Base-by-base conservation (phyloP, 2,329 filamentous ascomycete genomes). In the Diatrype stigma region DNA sequence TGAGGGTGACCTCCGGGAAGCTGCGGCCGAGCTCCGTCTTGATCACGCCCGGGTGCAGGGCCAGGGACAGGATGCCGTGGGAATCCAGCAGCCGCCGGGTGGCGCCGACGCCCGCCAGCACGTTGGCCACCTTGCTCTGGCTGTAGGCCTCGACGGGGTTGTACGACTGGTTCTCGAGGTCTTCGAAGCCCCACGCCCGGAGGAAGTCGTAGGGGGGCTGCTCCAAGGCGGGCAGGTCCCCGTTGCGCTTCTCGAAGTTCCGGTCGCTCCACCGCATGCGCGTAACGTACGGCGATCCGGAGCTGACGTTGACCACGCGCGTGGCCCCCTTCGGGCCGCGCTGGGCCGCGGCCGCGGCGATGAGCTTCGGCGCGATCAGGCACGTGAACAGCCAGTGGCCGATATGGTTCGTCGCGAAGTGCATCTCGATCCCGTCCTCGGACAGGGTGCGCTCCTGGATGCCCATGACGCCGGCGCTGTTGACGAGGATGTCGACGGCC, bases 361-460 rank as follows among this genome's bases (percentile, higher is more conserved):
- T 59, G 3, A 78, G 52, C 56, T 74, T 75, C 0, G 63, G 63
- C 63, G 75, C 70, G 44, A 78, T 60, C 19, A 75, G 60, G 54
- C 74, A 74, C 14, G 72, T 71, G 34, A 79, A 64, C 2, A 78
- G 64, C 46, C 73, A 79, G 56, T 76, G 76, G 0, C 69, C 71
- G 6, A 79, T 47, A 47, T 79, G 71, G 47, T 76, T 77, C 2
- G 69, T 70, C 0, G 67, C 72, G 46, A 79, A 72, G 50, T 75
- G 73, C 48, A 63, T 61, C 61, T 77, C 74, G 45, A 71, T 64
- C 1, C 74, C 74, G 3, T 76, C 72, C 3, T 62, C 55, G 8
- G 65, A 69, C n/a, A 67, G 54, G 2, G 60, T 63, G 38, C 67
- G 67, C 4, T 69, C 63, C 11, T 53, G 55, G n/a, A 67, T 23